Evolutionary conservation across 2,329 filamentous ascomycete species (phyloP), one percentile per base, ranked within the genome.

Genomic region (Penicillium sp.): DNA sequence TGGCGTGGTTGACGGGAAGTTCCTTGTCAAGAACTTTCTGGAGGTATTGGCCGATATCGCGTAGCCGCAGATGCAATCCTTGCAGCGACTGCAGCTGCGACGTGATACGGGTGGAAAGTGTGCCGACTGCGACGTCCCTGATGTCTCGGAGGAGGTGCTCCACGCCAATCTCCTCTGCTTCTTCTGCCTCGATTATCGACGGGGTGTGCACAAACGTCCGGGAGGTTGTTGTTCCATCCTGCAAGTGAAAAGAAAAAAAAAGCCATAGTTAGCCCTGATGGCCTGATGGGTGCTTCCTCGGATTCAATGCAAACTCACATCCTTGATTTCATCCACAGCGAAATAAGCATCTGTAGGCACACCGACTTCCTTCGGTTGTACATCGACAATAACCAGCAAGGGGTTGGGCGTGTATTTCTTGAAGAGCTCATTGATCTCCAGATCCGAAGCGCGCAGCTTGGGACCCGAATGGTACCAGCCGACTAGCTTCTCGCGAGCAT

Each of bases 391-490:
- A 67, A 97, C 91, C 46, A 98, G 80, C 60, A 98, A 77, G 44
- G 93, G 93, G 67, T 97, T 95, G 19, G 93, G 88, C 46, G 90
- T 96, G 76, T 98, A 98, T 76, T 90, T 83, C 79, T 98, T 98
- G 82, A 98, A 97, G 52, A 98, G 82, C 75, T 98, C 93, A 74
- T 98, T 98, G 84, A 98, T 95, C 75, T 97, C 88, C 60, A 98
- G 76, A 77, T 98, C 93, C 40, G 93, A 96, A 49, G 90, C 91
- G 67, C 93, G 84, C 65, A 98, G 79, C 78, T 97, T 98, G 34
- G 93, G 93, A 37, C 93, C 93, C 19, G 93, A 95, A 74, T 98
- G 93, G 73, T 98, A 98, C 93, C 93, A 98, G 66, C 93, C 93
- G 79, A 98, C 94, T 70, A 98, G 80, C 82, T 97, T 97, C 77